Base-by-base conservation (phyloP, 2,329 filamentous ascomycete species). In the Exserohilum turcica region DNA sequence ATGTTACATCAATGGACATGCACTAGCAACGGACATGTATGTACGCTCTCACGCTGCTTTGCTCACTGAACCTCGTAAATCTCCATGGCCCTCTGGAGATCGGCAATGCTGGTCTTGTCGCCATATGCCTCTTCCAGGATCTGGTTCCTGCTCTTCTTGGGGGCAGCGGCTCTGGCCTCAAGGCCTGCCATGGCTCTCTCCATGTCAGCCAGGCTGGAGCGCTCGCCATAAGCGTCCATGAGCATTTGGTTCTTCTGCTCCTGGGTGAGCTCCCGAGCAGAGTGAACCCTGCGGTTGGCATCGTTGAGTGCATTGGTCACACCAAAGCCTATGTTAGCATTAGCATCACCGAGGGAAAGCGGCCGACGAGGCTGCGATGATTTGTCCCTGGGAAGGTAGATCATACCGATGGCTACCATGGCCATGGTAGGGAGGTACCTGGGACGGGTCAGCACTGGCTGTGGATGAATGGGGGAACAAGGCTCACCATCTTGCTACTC, bases 51-150 rank as follows among this genome's bases (percentile, higher is more conserved):
- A n/a, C n/a, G n/a, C 15, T 35, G 16, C 19, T 48, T 39, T 39
- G 38, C 38, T 72, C 64, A 79, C 60, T 74, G 73, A 5, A 76
- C 65, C 53, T 77, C 74, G 40, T 80, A 80, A 24, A 75, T 66
- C 29, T 78, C 69, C 63, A 79, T 66, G 13, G 78, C 78, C 32
- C 75, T 68, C 57, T 78, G 68, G n/a, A 80, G 60, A 62, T 80
- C 77, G 19, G 74, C 65, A 40, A 80, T 52, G 39, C 72, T 78
- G 10, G 70, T 72, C 56, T 78, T 75, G 46, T 76, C 75, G 10
- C 78, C 78, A 48, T 80, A 80, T 2, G 78, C 76, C 31, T 79
- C 76, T 72, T 79, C 75, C n/a, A 80, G 57, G 5, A 71, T 63
- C 40, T 66, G 66, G 48, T 78, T 77, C 45, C 64, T 71, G 21